Evolutionary conservation across 139 green algal species (phyloP).

Genomic region (Asterochloris sp.): DNA sequence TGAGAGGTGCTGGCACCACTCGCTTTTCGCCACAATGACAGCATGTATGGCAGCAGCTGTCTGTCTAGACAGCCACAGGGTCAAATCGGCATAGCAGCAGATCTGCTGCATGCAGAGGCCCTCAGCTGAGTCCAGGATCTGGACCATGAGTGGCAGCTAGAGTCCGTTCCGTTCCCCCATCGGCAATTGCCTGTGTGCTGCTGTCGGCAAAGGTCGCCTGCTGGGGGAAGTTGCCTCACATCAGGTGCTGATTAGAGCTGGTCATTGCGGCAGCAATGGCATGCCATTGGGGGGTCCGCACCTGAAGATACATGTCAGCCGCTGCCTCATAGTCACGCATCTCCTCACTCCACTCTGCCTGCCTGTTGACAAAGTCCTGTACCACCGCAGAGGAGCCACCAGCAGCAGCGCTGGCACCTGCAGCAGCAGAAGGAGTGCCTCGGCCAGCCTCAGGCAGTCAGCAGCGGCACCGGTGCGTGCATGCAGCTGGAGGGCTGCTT

Average conservation of each 20-base stretch:
- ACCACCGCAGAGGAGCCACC: slow-evolving; percentile 11
- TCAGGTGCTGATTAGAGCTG: background rate
- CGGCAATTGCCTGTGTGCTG: background rate
- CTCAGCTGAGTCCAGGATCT: too few species aligned
- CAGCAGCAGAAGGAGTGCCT: too few species aligned
- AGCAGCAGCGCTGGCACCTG: background rate
- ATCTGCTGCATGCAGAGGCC: too few species aligned
- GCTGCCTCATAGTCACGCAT: slow-evolving; percentile 73
- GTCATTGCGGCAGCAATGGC: background rate
- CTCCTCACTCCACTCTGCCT: slow-evolving; percentile 84
- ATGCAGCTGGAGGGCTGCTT: too few species aligned
- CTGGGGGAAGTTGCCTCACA: background rate
- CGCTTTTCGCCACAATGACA: too few species aligned
- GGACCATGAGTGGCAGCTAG: too few species aligned
- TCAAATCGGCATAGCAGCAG: too few species aligned
- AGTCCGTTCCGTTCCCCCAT: background rate
- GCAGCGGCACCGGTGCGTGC: too few species aligned
- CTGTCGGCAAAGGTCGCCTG: background rate
- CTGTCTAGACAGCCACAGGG: too few species aligned
- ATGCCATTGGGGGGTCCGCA: slow-evolving; percentile 5
- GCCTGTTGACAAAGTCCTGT: slow-evolving; percentile 64
- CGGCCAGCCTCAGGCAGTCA: too few species aligned
- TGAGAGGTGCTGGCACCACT: too few species aligned
- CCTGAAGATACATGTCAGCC: slow-evolving; percentile 82
- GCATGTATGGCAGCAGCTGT: too few species aligned